Conservation (phyloP, 805 yeast genomes). For the Priceomyces melissophilus region DNA sequence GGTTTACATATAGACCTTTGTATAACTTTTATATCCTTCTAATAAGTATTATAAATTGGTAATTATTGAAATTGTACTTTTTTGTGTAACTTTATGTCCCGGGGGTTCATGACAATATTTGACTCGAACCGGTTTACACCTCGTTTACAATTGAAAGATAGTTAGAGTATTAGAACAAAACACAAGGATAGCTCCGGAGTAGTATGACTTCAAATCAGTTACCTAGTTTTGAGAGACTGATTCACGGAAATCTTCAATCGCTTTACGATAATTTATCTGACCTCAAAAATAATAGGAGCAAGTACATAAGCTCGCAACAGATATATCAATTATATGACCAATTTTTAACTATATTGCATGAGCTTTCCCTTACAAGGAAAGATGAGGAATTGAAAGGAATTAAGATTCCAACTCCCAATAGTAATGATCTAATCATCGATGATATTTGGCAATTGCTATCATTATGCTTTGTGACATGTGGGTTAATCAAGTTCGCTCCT, state of each 20-base stretch:
- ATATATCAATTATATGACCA: constrained; percentile 57
- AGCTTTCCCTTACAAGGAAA: constrained; percentile 51
- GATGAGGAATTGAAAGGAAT: constrained; percentile 40
- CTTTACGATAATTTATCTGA: constrained; percentile 27
- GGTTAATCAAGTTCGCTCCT: constrained; percentile 85
- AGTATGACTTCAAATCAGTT: constrained; percentile 12
- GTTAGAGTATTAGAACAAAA: background rate
- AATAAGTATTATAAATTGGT: background rate
- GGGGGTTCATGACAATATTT: too few species aligned
- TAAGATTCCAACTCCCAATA: constrained; percentile 39
- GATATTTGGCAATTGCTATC: constrained; percentile 88
- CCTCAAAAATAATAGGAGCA: constrained; percentile 60
- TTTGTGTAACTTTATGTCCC: constrained; percentile 1
- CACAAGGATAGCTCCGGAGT: background rate
- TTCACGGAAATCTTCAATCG: constrained; percentile 24
- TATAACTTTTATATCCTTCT: constrained; percentile 3
- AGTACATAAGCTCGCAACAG: constrained; percentile 64
- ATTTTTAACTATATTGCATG: constrained; percentile 53
- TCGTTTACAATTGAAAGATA: too few species aligned
- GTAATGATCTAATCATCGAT: constrained; percentile 73
- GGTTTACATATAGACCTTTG: constrained; percentile 1
- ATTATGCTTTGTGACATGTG: constrained; percentile 86
- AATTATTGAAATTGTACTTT: background rate
- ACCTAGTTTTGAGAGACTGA: constrained; percentile 36
- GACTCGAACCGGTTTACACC: too few species aligned